phyloP scores from a whole-genome alignment of 1,284 basidiomycete genomes.

The Macrocystidia cucumis region DNA sequence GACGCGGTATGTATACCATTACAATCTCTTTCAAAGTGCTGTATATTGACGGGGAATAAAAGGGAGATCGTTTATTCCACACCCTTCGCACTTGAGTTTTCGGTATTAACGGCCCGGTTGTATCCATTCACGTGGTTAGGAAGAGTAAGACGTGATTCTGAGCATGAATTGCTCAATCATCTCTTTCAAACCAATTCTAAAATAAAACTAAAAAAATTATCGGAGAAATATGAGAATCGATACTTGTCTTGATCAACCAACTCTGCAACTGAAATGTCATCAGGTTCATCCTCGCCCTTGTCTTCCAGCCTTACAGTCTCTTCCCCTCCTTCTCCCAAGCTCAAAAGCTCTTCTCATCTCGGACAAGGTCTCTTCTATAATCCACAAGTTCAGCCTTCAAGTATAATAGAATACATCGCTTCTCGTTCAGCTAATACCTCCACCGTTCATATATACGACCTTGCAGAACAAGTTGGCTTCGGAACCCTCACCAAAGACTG shows the following conservation, averaged over 20 bases:
- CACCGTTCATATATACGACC: constrained; percentile 72
- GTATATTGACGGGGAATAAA: constrained; percentile 7
- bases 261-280: constrained; percentile 9
- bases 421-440: constrained; percentile 49
- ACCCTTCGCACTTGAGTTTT: constrained; percentile 33
- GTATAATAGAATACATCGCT: constrained; percentile 59
- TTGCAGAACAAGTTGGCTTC: constrained; percentile 75
- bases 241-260: not conserved
- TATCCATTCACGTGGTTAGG: constrained; percentile 18
- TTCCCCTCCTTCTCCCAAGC: constrained; percentile 23
- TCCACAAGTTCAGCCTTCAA: constrained; percentile 47
- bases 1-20: constrained; percentile 72
- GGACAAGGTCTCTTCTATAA: constrained; percentile 27
- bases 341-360: constrained; percentile 14
- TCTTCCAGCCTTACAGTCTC: constrained; percentile 28
- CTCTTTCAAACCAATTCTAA: no score
- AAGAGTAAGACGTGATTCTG: constrained; percentile 29
- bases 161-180: constrained; percentile 27
- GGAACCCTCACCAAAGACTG: constrained; percentile 62
- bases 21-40: not conserved
- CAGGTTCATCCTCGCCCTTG: constrained; percentile 27
- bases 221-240: constrained; percentile 4
- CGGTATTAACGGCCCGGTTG: no score
- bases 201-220: no score
- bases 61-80: constrained; percentile 65